Evolutionary conservation across 495 filamentous ascomycete species (phyloP).

Genomic region (Polyplosphaeria fusca): DNA sequence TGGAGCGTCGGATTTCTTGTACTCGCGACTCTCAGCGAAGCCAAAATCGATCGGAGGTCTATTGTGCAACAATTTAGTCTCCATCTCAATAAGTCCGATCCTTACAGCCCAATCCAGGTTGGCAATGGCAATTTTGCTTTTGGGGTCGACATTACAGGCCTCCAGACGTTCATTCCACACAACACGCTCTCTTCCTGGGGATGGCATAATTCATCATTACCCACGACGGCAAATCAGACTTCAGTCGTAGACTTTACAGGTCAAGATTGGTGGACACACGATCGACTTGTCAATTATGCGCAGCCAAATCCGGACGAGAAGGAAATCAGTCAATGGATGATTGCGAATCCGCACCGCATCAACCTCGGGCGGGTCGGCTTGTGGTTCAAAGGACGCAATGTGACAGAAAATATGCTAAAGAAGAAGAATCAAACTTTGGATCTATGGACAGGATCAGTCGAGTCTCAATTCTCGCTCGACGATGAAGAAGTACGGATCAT

Average conservation of each 20-base stretch:
- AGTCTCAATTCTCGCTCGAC: constrained; percentile 47
- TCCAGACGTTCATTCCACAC: constrained; percentile 36
- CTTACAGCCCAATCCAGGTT: constrained; percentile 50
- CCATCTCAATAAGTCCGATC: constrained; percentile 20
- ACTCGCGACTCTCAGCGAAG: neutral
- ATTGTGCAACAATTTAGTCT: constrained; percentile 32
- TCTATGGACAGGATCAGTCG: constrained; percentile 49
- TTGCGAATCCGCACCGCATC: constrained; percentile 52
- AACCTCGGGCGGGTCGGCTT: constrained; percentile 52
- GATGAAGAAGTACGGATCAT: constrained; percentile 42
- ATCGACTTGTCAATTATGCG: constrained; percentile 51
- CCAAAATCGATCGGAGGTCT: constrained; percentile 24
- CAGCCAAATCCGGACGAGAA: constrained; percentile 52
- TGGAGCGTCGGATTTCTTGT: neutral
- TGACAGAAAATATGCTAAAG: constrained; percentile 42
- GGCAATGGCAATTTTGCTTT: constrained; percentile 57
- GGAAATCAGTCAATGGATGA: constrained; percentile 54
- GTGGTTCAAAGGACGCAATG: constrained; percentile 42
- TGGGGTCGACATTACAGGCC: constrained; percentile 52
- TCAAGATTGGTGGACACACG: constrained; percentile 54
- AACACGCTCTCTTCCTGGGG: constrained; percentile 49
- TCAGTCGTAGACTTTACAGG: constrained; percentile 39
- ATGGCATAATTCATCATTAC: constrained; percentile 58
- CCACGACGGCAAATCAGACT: constrained; percentile 40
- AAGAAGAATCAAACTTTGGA: constrained; percentile 43